Percentiles rank a stretch among this genome's conserved stretches.
phyloP scores from a whole-genome alignment of 2,329 filamentous ascomycete genomes.

The Cordyceps cicadae region DNA sequence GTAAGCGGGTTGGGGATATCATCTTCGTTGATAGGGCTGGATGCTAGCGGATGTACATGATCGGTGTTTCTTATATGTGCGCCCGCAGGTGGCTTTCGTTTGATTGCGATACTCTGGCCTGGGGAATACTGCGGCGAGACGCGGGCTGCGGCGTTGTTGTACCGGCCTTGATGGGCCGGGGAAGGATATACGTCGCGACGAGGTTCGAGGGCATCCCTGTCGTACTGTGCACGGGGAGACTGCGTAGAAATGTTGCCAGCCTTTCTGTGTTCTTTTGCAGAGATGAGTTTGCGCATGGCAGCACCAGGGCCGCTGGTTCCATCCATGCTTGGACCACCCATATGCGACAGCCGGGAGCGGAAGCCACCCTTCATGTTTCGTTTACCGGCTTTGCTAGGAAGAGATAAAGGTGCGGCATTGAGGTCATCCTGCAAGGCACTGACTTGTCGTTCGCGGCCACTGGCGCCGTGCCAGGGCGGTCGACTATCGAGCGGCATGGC shows the following conservation, averaged over 20 bases:
- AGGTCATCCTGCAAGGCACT: constrained; percentile 55
- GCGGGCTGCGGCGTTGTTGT: constrained; percentile 10
- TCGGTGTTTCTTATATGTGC: constrained; percentile 20
- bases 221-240: constrained; percentile 15
- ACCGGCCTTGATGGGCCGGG: constrained; percentile 21
- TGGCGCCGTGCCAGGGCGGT: constrained; percentile 65
- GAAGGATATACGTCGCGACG: constrained; percentile 18
- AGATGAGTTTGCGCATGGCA: constrained; percentile 28
- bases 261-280: constrained; percentile 25
- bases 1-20: constrained; percentile 20
- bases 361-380: constrained; percentile 20
- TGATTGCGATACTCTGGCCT: constrained; percentile 28
- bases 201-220: constrained; percentile 17
- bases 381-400: constrained; percentile 44
- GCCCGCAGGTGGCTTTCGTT: constrained; percentile 36
- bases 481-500: constrained; percentile 33
- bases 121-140: constrained; percentile 18
- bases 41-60: constrained; percentile 23
- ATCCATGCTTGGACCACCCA: constrained; percentile 2
- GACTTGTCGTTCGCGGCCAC: constrained; percentile 57
- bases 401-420: constrained; percentile 45
- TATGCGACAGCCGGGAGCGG: constrained; percentile 4
- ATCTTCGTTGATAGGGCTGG: constrained; percentile 29
- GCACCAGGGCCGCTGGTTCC: constrained; percentile 16
- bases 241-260: neutral